These are phyloP conservation scores for Remersonia thermophila DNA, from an alignment of 2,329 filamentous ascomycete genomes.

Conservation along the genomic window DNA sequence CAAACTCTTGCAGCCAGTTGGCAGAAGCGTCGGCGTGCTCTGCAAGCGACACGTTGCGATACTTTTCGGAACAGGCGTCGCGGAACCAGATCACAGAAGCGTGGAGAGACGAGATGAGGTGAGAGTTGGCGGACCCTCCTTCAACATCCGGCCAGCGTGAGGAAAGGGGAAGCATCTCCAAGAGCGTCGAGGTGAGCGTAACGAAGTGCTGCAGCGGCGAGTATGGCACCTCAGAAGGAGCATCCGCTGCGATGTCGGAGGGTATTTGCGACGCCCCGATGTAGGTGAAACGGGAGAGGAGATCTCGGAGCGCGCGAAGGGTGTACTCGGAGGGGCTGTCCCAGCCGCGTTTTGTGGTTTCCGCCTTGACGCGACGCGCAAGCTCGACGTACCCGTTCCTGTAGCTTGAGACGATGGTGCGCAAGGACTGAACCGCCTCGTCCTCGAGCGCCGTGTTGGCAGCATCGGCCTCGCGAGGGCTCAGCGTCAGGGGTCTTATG, in stretches of 20 bases:
- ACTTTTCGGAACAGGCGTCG: slow-evolving; percentile 27
- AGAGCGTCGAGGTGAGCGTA: slow-evolving; percentile 25
- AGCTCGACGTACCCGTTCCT: slow-evolving; percentile 25
- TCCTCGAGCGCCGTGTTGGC: slow-evolving; percentile 22
- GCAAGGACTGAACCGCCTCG: slow-evolving; percentile 29
- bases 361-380: slow-evolving; percentile 15
- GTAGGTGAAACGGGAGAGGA: slow-evolving; percentile 34
- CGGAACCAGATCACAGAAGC: slow-evolving; percentile 20
- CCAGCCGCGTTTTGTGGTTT: slow-evolving; percentile 18
- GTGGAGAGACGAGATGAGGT: slow-evolving; percentile 26
- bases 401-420: slow-evolving; percentile 26
- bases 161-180: slow-evolving; percentile 14
- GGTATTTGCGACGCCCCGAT: slow-evolving; percentile 36
- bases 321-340: slow-evolving; percentile 13
- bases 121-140: slow-evolving; percentile 23
- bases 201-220: slow-evolving; percentile 26
- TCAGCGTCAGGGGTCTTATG: slow-evolving; percentile 18
- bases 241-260: slow-evolving; percentile 18
- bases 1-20: slow-evolving; percentile 15
- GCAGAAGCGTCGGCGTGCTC: slow-evolving; percentile 5
- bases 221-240: slow-evolving; percentile 2
- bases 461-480: slow-evolving; percentile 14
- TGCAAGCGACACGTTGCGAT: slow-evolving; percentile 7
- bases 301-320: slow-evolving; percentile 20
- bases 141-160: slow-evolving; percentile 11